Evolutionary conservation across 345 rosid genomes (phyloP).

Genomic region (Ailanthus altissimus): DNA sequence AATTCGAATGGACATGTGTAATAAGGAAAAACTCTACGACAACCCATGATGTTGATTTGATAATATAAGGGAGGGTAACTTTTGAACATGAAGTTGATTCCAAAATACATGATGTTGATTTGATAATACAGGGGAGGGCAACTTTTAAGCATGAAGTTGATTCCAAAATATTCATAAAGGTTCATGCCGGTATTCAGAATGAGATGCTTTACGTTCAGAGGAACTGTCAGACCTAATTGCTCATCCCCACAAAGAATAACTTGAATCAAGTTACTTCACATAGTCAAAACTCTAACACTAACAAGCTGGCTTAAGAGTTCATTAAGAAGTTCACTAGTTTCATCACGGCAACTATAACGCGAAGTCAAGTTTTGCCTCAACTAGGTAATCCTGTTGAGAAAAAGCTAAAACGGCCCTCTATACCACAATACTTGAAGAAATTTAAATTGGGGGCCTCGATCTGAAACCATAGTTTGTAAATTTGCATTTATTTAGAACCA

Average conservation of each 20-base stretch:
- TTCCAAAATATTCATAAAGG: conserved; percentile 33
- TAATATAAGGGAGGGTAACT: conserved; percentile 40
- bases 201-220: conserved; percentile 31
- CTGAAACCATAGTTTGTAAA: not conserved
- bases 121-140: too few relatives aligned
- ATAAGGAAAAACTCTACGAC: conserved; percentile 19
- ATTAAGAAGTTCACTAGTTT: conserved; percentile 23
- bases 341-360: conserved; percentile 14
- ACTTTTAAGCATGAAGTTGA: too few relatives aligned
- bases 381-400: not conserved
- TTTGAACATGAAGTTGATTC: conserved; percentile 38
- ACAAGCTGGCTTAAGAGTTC: conserved; percentile 26
- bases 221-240: conserved; percentile 18
- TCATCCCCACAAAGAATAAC: conserved; percentile 23
- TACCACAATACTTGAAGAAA: conserved; percentile 35
- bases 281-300: conserved; percentile 23
- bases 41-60: conserved; percentile 34
- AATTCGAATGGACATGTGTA: too few relatives aligned
- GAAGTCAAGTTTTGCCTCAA: conserved; percentile 41
- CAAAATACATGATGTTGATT: too few relatives aligned
- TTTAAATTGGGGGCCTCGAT: conserved; percentile 31
- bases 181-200: conserved; percentile 39
- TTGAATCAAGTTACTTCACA: conserved; percentile 42
- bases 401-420: conserved; percentile 14
- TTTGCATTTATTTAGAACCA: conserved; percentile 32